Base-by-base conservation (phyloP, 1,284 basidiomycete genomes). In the Puccinia hordei region DNA sequence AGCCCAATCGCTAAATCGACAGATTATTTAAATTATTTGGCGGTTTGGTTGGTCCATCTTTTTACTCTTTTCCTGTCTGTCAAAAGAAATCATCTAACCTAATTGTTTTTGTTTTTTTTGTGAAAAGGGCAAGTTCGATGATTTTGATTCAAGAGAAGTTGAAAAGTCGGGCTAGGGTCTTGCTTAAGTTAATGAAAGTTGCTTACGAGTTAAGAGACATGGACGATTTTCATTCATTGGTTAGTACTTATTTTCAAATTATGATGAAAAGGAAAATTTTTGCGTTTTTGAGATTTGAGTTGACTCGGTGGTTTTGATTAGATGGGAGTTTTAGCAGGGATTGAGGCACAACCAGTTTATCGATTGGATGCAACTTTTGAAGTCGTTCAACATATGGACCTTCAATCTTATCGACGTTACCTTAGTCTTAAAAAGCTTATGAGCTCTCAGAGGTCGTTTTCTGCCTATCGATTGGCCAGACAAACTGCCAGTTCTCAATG, bases 201-300 rank as follows among this genome's bases (percentile, higher is more conserved):
- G 84, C 84, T 10, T 78, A 73, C 46, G 73, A 82, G 13, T 81
- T 85, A 27, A 82, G 85, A 6, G 75, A 82, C 55, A 82, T 83
- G 30, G 84, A 85, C 63, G 85, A 85, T 82, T 85, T 83, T 33
- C 83, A 85, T 81, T 82, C 84, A 22, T 78, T 85, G 33, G 76
- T 75, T 2, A 61, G 59, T 72, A 13, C 27, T n/a, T n/a, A n/a
- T n/a, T n/a, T n/a, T n/a, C n/a, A n/a, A n/a, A n/a, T n/a, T n/a
- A n/a, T n/a, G n/a, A n/a, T n/a, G n/a, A n/a, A n/a, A n/a, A n/a
- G n/a, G n/a, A n/a, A n/a, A n/a, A n/a, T n/a, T n/a, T n/a, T n/a
- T n/a, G n/a, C n/a, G n/a, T 27, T 49, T 41, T 24, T 41, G 33
- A 55, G 17, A 17, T 30, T 41, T 5, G 66, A 68, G 22, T 59